A percentile compares a stretch with the other conserved stretches of the same genome.
Evolutionary conservation across 2,329 filamentous ascomycete genomes (phyloP).

Genomic region (Cercospora nicotianae): DNA sequence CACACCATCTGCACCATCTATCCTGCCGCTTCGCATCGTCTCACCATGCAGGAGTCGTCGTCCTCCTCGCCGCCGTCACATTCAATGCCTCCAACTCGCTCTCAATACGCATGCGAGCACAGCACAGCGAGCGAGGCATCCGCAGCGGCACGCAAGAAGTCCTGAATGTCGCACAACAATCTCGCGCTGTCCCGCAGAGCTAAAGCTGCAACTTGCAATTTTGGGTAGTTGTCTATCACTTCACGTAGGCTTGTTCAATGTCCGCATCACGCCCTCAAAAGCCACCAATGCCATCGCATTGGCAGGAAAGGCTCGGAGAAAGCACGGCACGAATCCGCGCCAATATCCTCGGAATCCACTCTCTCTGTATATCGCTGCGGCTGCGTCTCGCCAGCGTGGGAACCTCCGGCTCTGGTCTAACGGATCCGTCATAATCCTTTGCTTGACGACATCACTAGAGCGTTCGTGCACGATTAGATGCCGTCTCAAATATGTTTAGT

Average conservation of each 20-base stretch:
- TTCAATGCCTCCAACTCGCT: not conserved
- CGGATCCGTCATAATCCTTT: conserved; percentile 94
- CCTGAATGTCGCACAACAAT: not conserved
- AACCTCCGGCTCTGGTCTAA: conserved; percentile 72
- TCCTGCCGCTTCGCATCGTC: not conserved
- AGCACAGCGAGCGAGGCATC: not conserved
- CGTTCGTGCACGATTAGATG: not conserved
- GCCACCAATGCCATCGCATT: conserved; percentile 92
- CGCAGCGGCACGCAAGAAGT: not conserved
- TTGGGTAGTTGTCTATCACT: not conserved
- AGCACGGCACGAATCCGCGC: conserved; percentile 89
- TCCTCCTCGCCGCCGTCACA: not conserved
- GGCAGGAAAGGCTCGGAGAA: conserved; percentile 88
- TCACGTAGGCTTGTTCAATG: conserved; percentile 25
- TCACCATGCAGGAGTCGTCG: not conserved
- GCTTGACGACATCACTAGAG: conserved; percentile 63
- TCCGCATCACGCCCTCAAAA: conserved; percentile 73
- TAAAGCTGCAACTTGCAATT: not conserved
- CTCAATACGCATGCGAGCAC: not conserved
- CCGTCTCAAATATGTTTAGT: not conserved
- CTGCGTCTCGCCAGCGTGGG: conserved; percentile 76
- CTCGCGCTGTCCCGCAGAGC: not conserved
- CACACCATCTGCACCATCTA: not conserved
- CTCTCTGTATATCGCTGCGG: conserved; percentile 72
- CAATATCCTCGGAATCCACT: conserved; percentile 79